These are phyloP conservation scores for Phytophthora meadii DNA, from an alignment of 352 stramenopile species.

Conservation along the genomic window DNA sequence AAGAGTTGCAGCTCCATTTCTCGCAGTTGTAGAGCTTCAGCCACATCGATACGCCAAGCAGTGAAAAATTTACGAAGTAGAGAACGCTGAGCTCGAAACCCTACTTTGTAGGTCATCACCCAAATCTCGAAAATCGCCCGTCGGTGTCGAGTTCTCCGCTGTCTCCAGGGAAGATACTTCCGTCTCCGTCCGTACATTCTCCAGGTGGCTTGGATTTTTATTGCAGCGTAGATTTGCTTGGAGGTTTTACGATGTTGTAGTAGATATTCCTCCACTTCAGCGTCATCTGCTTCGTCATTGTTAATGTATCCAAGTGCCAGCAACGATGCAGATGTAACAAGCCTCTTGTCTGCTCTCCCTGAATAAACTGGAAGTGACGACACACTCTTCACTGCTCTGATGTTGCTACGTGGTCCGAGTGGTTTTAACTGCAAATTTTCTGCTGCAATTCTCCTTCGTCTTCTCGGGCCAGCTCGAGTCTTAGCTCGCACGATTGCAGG, in stretches of 20 bases:
- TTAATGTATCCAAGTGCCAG: constrained; percentile 12
- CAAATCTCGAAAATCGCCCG: constrained; percentile 58
- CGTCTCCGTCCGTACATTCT: constrained; percentile 52
- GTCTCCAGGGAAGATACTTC: constrained; percentile 56
- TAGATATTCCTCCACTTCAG: constrained; percentile 31
- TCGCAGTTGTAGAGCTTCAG: constrained; percentile 51
- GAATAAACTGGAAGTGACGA: background rate
- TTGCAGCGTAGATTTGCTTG: constrained; percentile 36
- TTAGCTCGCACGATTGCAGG: constrained; percentile 11
- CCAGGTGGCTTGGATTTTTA: constrained; percentile 63
- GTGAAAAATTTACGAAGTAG: constrained; percentile 49
- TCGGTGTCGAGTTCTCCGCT: constrained; percentile 32
- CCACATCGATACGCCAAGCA: constrained; percentile 58
- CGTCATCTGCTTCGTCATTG: constrained; percentile 36
- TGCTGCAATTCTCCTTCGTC: constrained; percentile 23
- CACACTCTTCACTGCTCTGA: constrained; percentile 21
- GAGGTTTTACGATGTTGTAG: constrained; percentile 20
- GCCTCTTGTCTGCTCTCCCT: background rate
- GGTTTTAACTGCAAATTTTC: constrained; percentile 26
- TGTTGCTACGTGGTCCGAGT: constrained; percentile 11
- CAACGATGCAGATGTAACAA: constrained; percentile 22
- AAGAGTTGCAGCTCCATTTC: constrained; percentile 73
- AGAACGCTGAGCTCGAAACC: constrained; percentile 36
- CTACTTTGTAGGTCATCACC: constrained; percentile 51
- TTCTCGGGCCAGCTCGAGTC: constrained; percentile 16